A percentile compares a stretch with the other conserved stretches of the same genome.
Conservation (phyloP, 306 rosid species). For the Medicago ruthenica region DNA sequence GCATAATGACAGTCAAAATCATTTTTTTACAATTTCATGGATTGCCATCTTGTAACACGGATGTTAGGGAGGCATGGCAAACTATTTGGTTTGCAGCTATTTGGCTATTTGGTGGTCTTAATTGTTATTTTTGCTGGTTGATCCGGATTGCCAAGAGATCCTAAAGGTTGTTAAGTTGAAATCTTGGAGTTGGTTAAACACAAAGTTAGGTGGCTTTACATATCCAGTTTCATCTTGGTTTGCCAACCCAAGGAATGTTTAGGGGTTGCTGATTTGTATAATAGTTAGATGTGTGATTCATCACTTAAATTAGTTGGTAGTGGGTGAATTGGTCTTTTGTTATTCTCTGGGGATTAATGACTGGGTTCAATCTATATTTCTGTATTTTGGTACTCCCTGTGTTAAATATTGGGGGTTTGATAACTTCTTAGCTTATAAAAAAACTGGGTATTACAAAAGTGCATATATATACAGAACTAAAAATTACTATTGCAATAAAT, state of each 20-base stretch:
- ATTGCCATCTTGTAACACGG: not conserved
- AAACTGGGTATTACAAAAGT: not conserved
- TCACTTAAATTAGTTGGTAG: not conserved
- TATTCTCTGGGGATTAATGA: not conserved
- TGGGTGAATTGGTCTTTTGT: not conserved
- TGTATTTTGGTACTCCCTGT: not conserved
- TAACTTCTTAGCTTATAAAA: not conserved
- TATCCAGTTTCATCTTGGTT: not conserved
- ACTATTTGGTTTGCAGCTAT: not conserved
- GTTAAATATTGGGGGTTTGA: not conserved
- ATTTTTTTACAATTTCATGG: not conserved
- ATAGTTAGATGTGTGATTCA: not conserved
- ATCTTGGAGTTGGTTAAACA: not conserved
- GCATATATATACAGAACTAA: not conserved
- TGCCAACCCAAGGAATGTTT: not conserved
- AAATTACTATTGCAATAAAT: slow-evolving; percentile 16
- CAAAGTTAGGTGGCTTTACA: not conserved
- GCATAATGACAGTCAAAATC: not conserved
- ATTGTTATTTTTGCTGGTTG: not conserved
- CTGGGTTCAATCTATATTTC: not conserved
- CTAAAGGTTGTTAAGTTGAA: not conserved
- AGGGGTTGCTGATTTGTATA: not conserved
- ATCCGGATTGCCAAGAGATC: not conserved
- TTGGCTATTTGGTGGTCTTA: not conserved
- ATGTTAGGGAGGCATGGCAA: not conserved